A percentile compares a stretch with the other conserved stretches of the same genome.
These are phyloP conservation scores for Penicillium oxalicum DNA, from an alignment of 2,329 filamentous ascomycete genomes.

Conservation along the genomic window DNA sequence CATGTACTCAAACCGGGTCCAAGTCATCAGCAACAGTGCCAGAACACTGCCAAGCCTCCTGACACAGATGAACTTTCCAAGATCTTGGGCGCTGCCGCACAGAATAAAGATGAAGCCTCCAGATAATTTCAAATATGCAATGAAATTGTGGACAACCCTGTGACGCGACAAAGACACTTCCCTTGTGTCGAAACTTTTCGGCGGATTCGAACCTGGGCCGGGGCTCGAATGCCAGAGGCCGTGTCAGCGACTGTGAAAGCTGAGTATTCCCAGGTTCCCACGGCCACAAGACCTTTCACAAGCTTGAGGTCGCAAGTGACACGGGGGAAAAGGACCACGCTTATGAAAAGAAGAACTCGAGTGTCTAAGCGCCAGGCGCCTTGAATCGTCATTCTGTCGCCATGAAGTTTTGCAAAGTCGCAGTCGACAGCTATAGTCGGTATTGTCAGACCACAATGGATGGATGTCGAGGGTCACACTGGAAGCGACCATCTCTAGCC, in stretches of 20 bases:
- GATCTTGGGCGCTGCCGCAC: not conserved
- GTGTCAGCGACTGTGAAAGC: not conserved
- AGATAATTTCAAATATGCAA: conserved; percentile 3
- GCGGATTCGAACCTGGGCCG: conserved; percentile 6
- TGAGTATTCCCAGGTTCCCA: not conserved
- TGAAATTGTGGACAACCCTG: conserved; percentile 1
- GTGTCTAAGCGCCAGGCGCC: too few species aligned
- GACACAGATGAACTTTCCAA: not conserved
- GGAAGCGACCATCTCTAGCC: too few species aligned
- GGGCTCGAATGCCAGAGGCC: not conserved
- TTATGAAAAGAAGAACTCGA: not conserved
- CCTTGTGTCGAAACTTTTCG: conserved; percentile 2
- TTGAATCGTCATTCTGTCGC: too few species aligned
- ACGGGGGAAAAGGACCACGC: not conserved
- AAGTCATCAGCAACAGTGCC: not conserved
- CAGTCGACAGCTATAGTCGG: too few species aligned
- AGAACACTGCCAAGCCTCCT: not conserved
- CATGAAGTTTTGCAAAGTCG: too few species aligned
- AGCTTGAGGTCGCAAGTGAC: not conserved
- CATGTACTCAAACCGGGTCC: not conserved
- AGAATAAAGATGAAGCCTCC: not conserved
- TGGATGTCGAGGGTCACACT: too few species aligned
- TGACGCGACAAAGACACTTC: not conserved
- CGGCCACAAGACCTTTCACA: not conserved
- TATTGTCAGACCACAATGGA: too few species aligned